Conservation (phyloP, 257 asterid species). For the Nicotiana undulata region DNA sequence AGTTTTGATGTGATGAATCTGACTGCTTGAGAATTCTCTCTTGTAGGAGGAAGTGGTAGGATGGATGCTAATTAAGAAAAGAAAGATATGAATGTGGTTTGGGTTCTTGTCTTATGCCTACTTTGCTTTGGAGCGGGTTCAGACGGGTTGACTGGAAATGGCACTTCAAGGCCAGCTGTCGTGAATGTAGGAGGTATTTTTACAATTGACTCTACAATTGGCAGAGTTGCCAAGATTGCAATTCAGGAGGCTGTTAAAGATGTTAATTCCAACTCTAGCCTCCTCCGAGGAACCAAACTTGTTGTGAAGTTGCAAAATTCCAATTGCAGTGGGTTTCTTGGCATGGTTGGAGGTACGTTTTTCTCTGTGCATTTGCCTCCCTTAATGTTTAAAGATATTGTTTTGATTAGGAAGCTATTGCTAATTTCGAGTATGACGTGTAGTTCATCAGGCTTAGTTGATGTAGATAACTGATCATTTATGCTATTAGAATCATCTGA, state of each 20-base stretch:
- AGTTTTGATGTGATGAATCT: not conserved
- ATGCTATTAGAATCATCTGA: not conserved
- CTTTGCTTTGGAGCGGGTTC: conserved; percentile 40
- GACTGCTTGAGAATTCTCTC: not conserved
- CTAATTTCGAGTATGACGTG: not conserved
- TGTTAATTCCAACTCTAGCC: conserved; percentile 58
- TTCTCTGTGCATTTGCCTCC: not conserved
- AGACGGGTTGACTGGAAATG: conserved; percentile 39
- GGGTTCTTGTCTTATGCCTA: conserved; percentile 29
- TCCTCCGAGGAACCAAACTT: conserved; percentile 61
- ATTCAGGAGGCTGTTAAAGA: conserved; percentile 91
- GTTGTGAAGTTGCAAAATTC: conserved; percentile 35
- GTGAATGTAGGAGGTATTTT: conserved; percentile 80
- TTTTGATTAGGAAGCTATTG: not conserved
- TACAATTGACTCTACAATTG: conserved; percentile 65
- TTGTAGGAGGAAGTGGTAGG: conserved; percentile 12
- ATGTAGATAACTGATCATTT: not conserved
- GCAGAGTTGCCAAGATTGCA: conserved; percentile 84
- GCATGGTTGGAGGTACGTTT: conserved; percentile 71
- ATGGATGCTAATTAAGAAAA: conserved; percentile 14
- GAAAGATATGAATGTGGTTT: conserved; percentile 36
- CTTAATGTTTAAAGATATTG: not conserved
- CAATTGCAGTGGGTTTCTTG: conserved; percentile 89
- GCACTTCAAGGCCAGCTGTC: conserved; percentile 53
- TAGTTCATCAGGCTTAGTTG: not conserved